Evolutionary conservation across 73 alveolate genomes (phyloP), one percentile per base, ranked within the genome.

Genomic region (Paramecium sonneborni): DNA sequence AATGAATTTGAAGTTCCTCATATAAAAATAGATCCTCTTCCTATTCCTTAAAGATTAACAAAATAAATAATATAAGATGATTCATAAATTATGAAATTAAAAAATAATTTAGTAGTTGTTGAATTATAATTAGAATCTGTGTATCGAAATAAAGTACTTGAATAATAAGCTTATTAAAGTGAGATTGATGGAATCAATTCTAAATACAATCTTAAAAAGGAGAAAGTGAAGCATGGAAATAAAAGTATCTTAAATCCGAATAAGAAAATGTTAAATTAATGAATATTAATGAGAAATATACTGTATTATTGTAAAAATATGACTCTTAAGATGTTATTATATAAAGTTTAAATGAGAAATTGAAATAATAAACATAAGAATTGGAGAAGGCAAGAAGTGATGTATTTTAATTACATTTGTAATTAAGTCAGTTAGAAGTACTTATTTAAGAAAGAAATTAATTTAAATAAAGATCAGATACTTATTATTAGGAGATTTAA

Each of bases 211-310:
- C 55, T 39, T 7, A 43, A 79, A 21, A 79, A 44, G 28, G 62
- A 15, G 90, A 79, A 28, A 38, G 74, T 46, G 74, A 43, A 46
- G 9, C 26, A 8, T 79, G 69, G 74, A 79, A 79, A 18, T 10
- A 79, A 79, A 79, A 79, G 41, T 79, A 79, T 28, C 18, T 79
- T 1, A 79, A 79, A 23, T 79, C 90, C 0, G 90, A 79, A 46
- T 10, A 44, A 79, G 76, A 79, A 43, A 79, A 43, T 43, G 43
- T 62, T 8, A 26, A 44, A 24, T 79, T 39, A 30, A 30, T 39
- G 69, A 79, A 41, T 46, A 23, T 39, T 6, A 43, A 79, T 21
- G 90, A 79, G 0, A 79, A 44, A 44, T 39, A 30, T 21, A 41
- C 14, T 39, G 90, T 37, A 10, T 23, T 43, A 79, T 23, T 30